Conservation (phyloP, 345 rosid genomes). For the Sisymbrium irio region DNA sequence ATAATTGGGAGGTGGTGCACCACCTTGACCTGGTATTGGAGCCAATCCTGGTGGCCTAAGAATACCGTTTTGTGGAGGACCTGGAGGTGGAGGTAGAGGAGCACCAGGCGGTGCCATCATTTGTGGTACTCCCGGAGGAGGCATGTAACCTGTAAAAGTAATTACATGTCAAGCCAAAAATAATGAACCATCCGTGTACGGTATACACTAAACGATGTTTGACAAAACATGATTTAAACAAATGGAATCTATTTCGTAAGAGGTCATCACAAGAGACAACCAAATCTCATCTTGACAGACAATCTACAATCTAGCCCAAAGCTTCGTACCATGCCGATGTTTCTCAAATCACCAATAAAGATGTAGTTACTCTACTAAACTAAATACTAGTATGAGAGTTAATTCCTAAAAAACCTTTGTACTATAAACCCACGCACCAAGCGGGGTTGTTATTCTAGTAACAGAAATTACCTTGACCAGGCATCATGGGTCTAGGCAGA, state of each 20-base stretch:
- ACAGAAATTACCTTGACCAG: conserved; percentile 31
- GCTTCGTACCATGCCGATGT: background rate
- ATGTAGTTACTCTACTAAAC: background rate
- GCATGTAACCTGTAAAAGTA: conserved; percentile 40
- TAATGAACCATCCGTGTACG: background rate
- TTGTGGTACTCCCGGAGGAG: conserved; percentile 58
- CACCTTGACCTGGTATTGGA: conserved; percentile 57
- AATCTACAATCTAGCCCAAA: background rate
- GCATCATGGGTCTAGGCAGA: conserved; percentile 80
- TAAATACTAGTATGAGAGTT: background rate
- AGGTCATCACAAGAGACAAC: background rate
- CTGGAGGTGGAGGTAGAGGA: conserved; percentile 56
- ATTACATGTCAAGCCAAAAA: background rate
- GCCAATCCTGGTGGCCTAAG: conserved; percentile 58
- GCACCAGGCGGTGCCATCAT: conserved; percentile 94
- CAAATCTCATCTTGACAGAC: background rate
- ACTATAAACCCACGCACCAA: background rate
- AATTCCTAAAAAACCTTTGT: background rate
- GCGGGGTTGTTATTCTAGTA: background rate
- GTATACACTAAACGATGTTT: background rate
- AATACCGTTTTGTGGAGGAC: conserved; percentile 62
- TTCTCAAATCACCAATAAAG: background rate
- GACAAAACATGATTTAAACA: background rate
- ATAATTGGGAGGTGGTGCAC: conserved; percentile 45
- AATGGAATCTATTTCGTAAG: background rate